These are phyloP conservation scores for Phialophora macrospora DNA, from an alignment of 2,329 filamentous ascomycete species.

Conservation along the genomic window DNA sequence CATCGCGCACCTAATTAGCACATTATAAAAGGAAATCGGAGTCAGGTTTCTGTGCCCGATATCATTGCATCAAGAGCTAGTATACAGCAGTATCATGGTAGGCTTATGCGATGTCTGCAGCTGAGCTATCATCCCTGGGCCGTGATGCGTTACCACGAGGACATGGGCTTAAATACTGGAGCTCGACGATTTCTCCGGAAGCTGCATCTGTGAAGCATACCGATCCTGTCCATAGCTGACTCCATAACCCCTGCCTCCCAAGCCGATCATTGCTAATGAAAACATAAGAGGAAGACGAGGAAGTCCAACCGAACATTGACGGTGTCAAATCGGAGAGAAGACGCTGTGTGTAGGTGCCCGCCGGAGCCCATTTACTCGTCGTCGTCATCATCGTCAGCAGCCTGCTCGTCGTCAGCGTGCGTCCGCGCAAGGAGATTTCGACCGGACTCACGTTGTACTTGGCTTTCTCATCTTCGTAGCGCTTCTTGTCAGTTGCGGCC, in stretches of 20 bases:
- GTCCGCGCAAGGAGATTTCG: background rate
- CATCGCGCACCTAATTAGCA: background rate
- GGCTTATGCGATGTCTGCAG: slow-evolving; percentile 32
- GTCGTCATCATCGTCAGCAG: slow-evolving; percentile 28
- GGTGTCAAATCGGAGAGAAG: slow-evolving; percentile 15
- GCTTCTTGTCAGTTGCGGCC: slow-evolving; percentile 97
- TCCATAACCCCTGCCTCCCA: slow-evolving; percentile 36
- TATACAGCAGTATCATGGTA: slow-evolving; percentile 35
- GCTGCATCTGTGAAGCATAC: slow-evolving; percentile 31
- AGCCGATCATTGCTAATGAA: slow-evolving; percentile 34
- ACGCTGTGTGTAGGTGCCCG: slow-evolving; percentile 8
- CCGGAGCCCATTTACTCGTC: slow-evolving; percentile 28
- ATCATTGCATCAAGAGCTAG: slow-evolving; percentile 37
- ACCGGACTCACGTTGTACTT: slow-evolving; percentile 73
- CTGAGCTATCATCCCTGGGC: slow-evolving; percentile 19
- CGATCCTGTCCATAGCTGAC: slow-evolving; percentile 29
- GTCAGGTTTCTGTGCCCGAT: slow-evolving; percentile 20
- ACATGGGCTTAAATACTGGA: slow-evolving; percentile 13
- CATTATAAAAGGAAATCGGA: slow-evolving; percentile 1
- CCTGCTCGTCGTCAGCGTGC: background rate
- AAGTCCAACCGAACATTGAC: slow-evolving; percentile 18
- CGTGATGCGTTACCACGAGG: slow-evolving; percentile 8
- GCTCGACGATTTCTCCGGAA: slow-evolving; percentile 23
- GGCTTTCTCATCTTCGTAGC: slow-evolving; percentile 97
- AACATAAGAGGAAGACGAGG: slow-evolving; percentile 32